Base-by-base conservation (phyloP, 345 rosid genomes). In the Eucalyptus sp. region DNA sequence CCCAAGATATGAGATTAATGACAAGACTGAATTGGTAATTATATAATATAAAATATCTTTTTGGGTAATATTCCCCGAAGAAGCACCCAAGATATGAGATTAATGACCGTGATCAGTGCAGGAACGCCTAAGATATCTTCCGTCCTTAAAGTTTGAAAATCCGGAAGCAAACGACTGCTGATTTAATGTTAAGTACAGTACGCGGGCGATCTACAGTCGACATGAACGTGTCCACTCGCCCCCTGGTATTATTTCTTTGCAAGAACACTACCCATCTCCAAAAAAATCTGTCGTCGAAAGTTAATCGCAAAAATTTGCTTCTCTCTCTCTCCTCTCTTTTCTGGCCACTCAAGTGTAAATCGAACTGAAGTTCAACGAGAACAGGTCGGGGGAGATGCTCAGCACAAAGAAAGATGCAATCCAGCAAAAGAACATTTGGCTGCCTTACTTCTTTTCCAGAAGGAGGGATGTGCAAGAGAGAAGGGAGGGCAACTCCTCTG, bases 401-500 rank as follows among this genome's bases (percentile, higher is more conserved):
- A 76, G 83, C 83, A 20, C 14, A 20, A 37, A 76, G 48, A 76
- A 76, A 37, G 83, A 17, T 5, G 48, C 83, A 76, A 76, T 37
- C 46, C 15, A 17, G 83, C 83, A 37, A 20, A 76, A 18, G 25
- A 76, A 76, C 25, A 37, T 71, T 37, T 18, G 14, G 83, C 12
- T 37, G 83, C 89, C 92, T 94, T 90, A 95, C 60, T 93, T 90
- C 84, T 94, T 95, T 92, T 94, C 94, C 91, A 97, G 90, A 86
- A 98, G 98, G 87, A 90, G 92, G 46, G 95, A 91, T 15, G 99
- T 92, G 92, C 97, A 94, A 44, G 96, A 97, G 91, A 94, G 89
- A 81, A 98, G 97, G 79, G 97, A 96, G 3, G 97, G 91, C 87
- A 95, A 50, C 93, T 98, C 98, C 86, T 96, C 98, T 43, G 93